phyloP scores from a whole-genome alignment of 805 yeast species.

The Alloascoidea hylecoeti region DNA sequence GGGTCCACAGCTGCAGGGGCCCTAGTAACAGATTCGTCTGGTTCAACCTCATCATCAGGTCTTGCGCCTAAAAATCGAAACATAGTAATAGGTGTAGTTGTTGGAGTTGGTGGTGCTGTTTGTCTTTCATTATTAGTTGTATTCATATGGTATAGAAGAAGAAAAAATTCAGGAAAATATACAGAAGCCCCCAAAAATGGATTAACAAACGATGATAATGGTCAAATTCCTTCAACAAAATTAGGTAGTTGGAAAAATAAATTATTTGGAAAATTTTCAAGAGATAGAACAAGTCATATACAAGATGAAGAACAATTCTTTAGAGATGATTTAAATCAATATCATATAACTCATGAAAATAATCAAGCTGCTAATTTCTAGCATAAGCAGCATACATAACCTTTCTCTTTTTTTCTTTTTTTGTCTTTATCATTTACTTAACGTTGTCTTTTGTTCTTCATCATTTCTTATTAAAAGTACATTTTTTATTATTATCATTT shows the following conservation, averaged over 20 bases:
- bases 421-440: constrained; percentile 2
- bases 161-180: neutral
- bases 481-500: no score
- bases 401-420: constrained; percentile 10
- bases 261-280: neutral
- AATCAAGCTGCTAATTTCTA: neutral
- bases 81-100: constrained; percentile 54
- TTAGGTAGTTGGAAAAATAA: neutral
- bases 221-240: neutral
- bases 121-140: constrained; percentile 16
- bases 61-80: constrained; percentile 33
- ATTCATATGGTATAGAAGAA: neutral
- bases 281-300: neutral
- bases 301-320: neutral
- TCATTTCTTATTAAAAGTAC: no score
- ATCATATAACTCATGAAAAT: neutral
- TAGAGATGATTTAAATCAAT: neutral
- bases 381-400: neutral
- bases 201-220: neutral
- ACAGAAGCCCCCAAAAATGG: neutral
- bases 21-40: neutral
- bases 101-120: constrained; percentile 62
- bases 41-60: neutral
- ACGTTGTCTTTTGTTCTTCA: no score
- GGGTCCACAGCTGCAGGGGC: neutral